Percentiles rank a stretch among this genome's conserved stretches.
Evolutionary conservation across 345 rosid genomes (phyloP).

Genomic region (Eutrema japonicum): DNA sequence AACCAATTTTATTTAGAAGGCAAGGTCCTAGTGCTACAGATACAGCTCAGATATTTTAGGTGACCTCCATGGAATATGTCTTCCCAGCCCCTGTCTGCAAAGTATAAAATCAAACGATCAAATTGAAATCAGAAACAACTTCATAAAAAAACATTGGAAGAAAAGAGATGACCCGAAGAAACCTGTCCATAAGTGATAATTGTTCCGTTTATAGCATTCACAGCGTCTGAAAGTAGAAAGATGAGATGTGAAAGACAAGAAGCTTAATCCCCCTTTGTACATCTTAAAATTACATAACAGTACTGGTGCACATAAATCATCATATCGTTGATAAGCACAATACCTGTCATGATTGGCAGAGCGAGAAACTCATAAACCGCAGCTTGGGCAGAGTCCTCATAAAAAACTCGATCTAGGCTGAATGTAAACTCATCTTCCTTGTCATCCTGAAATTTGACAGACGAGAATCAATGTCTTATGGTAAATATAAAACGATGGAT

Average conservation of each 20-base stretch:
- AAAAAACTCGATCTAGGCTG: constrained; percentile 67
- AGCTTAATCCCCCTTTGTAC: neutral
- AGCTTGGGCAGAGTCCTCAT: constrained; percentile 61
- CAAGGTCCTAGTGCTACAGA: neutral
- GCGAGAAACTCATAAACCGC: constrained; percentile 71
- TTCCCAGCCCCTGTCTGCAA: constrained; percentile 94
- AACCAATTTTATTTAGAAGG: neutral
- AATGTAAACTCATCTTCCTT: constrained; percentile 69
- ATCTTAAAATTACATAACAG: neutral
- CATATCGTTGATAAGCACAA: neutral
- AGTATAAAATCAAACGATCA: constrained; percentile 8
- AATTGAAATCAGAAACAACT: neutral
- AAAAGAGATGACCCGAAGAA: constrained; percentile 14
- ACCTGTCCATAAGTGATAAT: constrained; percentile 94
- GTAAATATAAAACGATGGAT: neutral
- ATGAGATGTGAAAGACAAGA: constrained; percentile 11
- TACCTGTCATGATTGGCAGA: constrained; percentile 74
- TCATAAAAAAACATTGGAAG: constrained; percentile 7
- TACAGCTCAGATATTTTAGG: constrained; percentile 5
- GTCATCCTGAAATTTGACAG: constrained; percentile 53
- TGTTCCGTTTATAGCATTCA: constrained; percentile 73
- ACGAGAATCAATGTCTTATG: neutral
- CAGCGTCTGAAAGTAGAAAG: constrained; percentile 55
- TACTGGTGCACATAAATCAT: too few species aligned
- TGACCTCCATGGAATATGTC: constrained; percentile 90